Conservation (phyloP, 1,284 basidiomycete genomes). For the Mrakiaceae sp. region DNA sequence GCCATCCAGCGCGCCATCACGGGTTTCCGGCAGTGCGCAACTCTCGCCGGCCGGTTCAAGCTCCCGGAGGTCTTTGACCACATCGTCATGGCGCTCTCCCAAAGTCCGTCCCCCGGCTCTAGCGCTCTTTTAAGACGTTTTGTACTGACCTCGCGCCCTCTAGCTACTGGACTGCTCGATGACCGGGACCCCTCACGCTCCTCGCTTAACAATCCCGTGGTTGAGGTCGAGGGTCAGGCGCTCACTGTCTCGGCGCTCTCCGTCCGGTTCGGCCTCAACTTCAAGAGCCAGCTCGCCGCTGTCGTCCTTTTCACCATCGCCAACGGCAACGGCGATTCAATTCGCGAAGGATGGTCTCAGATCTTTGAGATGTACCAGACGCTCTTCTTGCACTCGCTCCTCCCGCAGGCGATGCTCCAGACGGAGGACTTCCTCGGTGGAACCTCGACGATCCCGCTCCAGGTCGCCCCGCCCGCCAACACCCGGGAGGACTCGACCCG, state of each 20-base stretch:
- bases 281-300: conserved; percentile 91
- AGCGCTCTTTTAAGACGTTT: no score
- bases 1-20: conserved; percentile 88
- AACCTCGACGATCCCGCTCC: conserved; percentile 74
- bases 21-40: conserved; percentile 92
- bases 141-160: no score
- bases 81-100: conserved; percentile 81
- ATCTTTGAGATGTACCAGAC: conserved; percentile 99
- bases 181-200: conserved; percentile 53
- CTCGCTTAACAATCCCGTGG: conserved; percentile 71
- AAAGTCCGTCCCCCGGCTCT: conserved; percentile 25
- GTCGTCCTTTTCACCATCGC: conserved; percentile 97
- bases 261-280: conserved; percentile 86
- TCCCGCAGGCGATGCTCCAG: conserved; percentile 78
- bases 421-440: conserved; percentile 95
- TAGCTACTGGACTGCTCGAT: conserved; percentile 66
- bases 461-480: conserved; percentile 54
- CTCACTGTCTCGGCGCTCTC: conserved; percentile 86
- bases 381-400: conserved; percentile 81
- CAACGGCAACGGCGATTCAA: conserved; percentile 88
- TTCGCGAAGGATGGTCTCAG: conserved; percentile 88
- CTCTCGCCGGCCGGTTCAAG: conserved; percentile 75
- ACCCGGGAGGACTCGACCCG: conserved; percentile 42
- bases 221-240: conserved; percentile 84
- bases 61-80: conserved; percentile 95